Evolutionary conservation across 208 protist genomes (phyloP).

Genomic region (Leptomonas pyrrhocoris): DNA sequence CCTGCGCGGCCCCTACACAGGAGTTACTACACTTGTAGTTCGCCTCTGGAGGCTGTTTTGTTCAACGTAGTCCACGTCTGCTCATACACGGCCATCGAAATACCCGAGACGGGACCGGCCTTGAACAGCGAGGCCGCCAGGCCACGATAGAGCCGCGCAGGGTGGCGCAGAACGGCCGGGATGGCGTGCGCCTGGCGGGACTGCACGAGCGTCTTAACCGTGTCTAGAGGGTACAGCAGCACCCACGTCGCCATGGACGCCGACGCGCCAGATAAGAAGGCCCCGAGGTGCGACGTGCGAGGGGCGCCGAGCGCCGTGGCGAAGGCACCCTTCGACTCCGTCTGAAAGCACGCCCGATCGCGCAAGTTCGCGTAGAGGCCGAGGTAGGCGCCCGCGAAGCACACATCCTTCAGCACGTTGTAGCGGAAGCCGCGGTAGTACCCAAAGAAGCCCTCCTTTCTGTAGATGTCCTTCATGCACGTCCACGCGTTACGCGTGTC

Average conservation of each 20-base stretch:
- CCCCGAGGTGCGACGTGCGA: constrained; percentile 22
- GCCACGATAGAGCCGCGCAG: constrained; percentile 58
- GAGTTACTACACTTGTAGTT: no score
- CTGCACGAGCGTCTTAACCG: constrained; percentile 87
- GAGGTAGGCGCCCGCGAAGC: constrained; percentile 79
- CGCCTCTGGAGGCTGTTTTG: constrained; percentile 1
- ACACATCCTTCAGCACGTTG: constrained; percentile 75
- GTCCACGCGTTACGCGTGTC: constrained; percentile 78
- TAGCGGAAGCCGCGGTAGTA: constrained; percentile 84
- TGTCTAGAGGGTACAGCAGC: constrained; percentile 85
- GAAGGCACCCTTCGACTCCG: no score
- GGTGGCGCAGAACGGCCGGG: constrained; percentile 27
- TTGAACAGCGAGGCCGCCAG: constrained; percentile 70
- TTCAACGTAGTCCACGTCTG: constrained; percentile 22
- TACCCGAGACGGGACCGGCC: constrained; percentile 78
- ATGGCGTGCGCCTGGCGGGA: constrained; percentile 44
- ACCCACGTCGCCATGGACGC: constrained; percentile 79
- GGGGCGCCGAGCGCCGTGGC: background rate
- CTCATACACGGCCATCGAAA: constrained; percentile 83
- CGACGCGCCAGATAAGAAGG: constrained; percentile 63
- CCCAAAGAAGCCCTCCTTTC: constrained; percentile 58
- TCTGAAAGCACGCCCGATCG: constrained; percentile 10
- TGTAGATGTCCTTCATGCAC: constrained; percentile 60
- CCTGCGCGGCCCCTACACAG: no score
- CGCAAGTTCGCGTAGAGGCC: constrained; percentile 68